Evolutionary conservation across 768 basidiomycete genomes (phyloP), one percentile per base, ranked within the genome.

Genomic region (Mycena vulgaris): DNA sequence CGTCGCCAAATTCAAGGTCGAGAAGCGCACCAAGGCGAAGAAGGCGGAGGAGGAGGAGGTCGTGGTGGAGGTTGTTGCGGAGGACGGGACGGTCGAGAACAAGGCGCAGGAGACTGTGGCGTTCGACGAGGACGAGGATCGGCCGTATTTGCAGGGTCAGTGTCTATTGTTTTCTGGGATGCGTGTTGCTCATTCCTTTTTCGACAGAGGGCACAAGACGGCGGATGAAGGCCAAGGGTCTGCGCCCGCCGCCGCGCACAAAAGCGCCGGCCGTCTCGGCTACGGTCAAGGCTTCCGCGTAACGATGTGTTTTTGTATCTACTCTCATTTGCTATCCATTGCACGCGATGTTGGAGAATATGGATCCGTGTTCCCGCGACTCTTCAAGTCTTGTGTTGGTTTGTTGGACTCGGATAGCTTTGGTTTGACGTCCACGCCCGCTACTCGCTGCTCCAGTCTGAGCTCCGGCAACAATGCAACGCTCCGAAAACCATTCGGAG

Each of bases 1-100:
- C 80, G 97, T 99, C 63, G 97, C 97, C 68, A 99, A 99, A 81
- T 95, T 99, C 88, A 97, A 94, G 81, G 92, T 99, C n/a, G 93
- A 90, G 78, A 94, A 90, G 81, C 87, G 92, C 68, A 78, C 83
- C 55, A 96, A 93, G 83, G 76, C 66, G 39, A 77, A 76, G 63
- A 78, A 75, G 27, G 63, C 71, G 37, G 68, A 75, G 42, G 80
- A 80, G 53, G 72, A 72, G 10, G 83, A 80, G 33, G 80, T 75
- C 42, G 76, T 76, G 40, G 73, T 74, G 27, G 73, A 75, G 31
- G 81, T 81, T 17, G 81, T 77, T 21, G 71, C 60, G 10, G 82
- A 78, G 70, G 79, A 83, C 71, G 77, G 71, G 69, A 78, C 74
- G 35, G 69, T 70, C 33, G 74, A 76, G 47, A 75, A 76, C 25